Conservation (phyloP, 306 rosid species). For the Cucurbita argyrosperma region DNA sequence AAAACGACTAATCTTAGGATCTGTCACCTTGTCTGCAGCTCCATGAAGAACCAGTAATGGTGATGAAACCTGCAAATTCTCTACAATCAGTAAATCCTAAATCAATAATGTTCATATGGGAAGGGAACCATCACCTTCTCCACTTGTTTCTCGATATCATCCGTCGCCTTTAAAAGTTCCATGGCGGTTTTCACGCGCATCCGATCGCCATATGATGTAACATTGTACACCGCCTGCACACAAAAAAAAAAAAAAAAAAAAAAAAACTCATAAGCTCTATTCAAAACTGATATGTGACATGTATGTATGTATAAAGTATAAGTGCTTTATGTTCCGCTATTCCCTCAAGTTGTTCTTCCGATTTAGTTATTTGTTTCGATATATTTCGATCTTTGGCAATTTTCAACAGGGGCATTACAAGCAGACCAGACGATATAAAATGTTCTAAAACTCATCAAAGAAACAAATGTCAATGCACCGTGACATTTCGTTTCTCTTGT, state of each 20-base stretch:
- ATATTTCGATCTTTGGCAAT: too few species aligned
- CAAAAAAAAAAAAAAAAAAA: not conserved
- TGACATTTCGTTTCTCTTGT: not conserved
- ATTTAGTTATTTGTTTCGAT: too few species aligned
- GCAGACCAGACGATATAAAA: not conserved
- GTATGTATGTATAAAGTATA: too few species aligned
- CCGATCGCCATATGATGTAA: constrained; percentile 43
- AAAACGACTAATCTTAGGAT: constrained; percentile 60
- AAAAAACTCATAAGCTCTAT: not conserved
- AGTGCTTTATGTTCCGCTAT: too few species aligned
- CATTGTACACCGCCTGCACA: constrained; percentile 71
- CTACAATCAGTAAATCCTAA: not conserved
- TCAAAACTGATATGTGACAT: too few species aligned
- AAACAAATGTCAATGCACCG: not conserved
- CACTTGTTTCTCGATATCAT: constrained; percentile 47
- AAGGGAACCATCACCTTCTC: constrained; percentile 5
- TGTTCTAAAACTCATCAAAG: not conserved
- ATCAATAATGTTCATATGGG: not conserved
- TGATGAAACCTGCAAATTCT: constrained; percentile 44
- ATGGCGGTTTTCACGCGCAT: constrained; percentile 59
- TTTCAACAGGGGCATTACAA: not conserved
- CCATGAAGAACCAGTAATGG: constrained; percentile 82
- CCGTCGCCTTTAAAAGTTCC: constrained; percentile 48
- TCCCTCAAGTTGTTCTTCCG: too few species aligned
- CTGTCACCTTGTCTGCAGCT: constrained; percentile 69